Evolutionary conservation across 2,329 filamentous ascomycete species (phyloP), one percentile per base, ranked within the genome.

Genomic region (Hymenoscyphus scutula): DNA sequence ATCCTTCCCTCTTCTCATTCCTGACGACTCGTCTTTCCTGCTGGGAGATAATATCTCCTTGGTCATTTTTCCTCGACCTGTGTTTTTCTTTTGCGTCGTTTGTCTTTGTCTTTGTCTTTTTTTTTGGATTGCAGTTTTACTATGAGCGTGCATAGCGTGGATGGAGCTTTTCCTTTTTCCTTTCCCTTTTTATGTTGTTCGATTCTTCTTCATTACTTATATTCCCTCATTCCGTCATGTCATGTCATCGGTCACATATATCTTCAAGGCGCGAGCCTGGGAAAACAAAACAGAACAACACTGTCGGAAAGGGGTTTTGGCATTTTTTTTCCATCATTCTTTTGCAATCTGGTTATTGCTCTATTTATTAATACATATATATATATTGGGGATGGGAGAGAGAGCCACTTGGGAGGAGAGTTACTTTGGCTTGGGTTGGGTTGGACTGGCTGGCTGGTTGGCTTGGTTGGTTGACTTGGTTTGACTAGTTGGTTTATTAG

Each of bases 211-310:
- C 34, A 37, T 11, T 37, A 37, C 34, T 37, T 37, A 15, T 37
- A 37, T 37, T 37, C 34, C 34, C 17, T 37, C 27, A 17, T 37
- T 37, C 34, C 34, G 34, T 37, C 34, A 37, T n/a, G n/a, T n/a
- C n/a, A n/a, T n/a, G n/a, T 37, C 34, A 29, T 29, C 27, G 27
- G 34, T 37, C 34, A 51, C 23, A 23, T 38, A 58, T 29, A 58
- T 30, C 23, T 51, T 53, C 45, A 55, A 59, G 62, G 62, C 62
- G 62, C 62, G 38, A 64, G 62, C 62, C 62, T 64, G 56, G n/a
- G 17, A 30, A 19, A 45, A 17, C 27, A 29, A 29, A 29, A 29
- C 27, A 29, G 8, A 48, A n/a, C 2, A 15, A 23, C 13, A 23
- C n/a, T 11, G 34, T 60, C 15, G 37, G 29, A n/a, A 51, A 41